Evolutionary conservation across 179 eudicot species (phyloP), one percentile per base, ranked within the genome.

Genomic region (Drosera spatulata): DNA sequence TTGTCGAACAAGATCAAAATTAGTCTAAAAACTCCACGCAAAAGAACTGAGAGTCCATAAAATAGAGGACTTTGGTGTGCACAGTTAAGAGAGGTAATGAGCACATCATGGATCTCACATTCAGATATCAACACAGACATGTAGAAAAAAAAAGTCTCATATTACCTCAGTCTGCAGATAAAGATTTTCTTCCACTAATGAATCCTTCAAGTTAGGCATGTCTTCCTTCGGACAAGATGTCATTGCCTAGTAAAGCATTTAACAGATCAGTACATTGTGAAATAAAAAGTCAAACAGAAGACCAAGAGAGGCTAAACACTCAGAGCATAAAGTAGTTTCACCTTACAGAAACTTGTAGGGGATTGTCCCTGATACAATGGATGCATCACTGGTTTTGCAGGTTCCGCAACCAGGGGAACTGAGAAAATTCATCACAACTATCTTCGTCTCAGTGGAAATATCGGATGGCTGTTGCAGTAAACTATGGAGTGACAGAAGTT

Each of bases 141-240:
- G 11, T 4, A 15, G 60, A 46, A 71, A 56, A 8, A 56, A 8
- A 33, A 40, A 41, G 4, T 12, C 42, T 15, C 5, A 41, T 22
- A 46, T 60, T 62, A 93, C 99, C 95, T 93, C 99, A 6, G 97
- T 89, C 49, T 72, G 73, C 76, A 93, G 72, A 80, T 86, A 89
- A 41, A 93, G 70, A 62, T 89, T 93, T 70, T 93, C 96, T 73
- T 89, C 99, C 54, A 78, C 71, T 41, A 93, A 82, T 51, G 77
- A 63, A 56, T 84, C 86, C 67, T 85, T 71, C 41, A 82, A 74
- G 68, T 84, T 82, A 13, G 80, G 73, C 44, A 86, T 79, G 53
- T 80, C 79, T 55, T 68, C 82, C 75, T 83, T 93, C 12, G 93
- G 97, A 76, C 95, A 86, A 50, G 97, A 81, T 46, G 79, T 86